Conservation (phyloP, 805 yeast species). For the Pichia scutulata region DNA sequence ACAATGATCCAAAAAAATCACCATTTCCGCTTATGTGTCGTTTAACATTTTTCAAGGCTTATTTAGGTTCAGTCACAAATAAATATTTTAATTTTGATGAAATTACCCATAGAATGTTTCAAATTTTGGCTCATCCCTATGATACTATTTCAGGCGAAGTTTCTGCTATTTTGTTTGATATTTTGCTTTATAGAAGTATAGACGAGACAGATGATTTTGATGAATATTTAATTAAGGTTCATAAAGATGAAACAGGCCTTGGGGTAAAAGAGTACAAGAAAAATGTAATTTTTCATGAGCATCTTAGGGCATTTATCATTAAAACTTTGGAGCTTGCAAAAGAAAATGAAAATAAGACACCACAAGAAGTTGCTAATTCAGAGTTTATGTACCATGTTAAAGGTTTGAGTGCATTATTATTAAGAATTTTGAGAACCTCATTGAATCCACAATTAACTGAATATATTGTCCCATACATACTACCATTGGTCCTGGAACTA, state of each 20-base stretch:
- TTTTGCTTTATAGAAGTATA: conserved; percentile 16
- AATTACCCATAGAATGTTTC: conserved; percentile 37
- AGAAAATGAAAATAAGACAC: conserved; percentile 28
- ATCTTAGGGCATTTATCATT: conserved; percentile 38
- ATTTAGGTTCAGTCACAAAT: conserved; percentile 20
- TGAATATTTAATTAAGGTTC: conserved; percentile 29
- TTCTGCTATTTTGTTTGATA: conserved; percentile 48
- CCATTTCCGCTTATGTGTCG: conserved; percentile 61
- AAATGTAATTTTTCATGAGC: conserved; percentile 21
- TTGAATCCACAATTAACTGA: conserved; percentile 47
- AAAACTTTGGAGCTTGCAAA: conserved; percentile 32
- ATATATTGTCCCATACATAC: conserved; percentile 41
- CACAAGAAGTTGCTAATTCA: conserved; percentile 52
- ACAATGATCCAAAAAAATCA: conserved; percentile 41
- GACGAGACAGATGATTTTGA: conserved; percentile 22
- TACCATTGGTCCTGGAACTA: conserved; percentile 63
- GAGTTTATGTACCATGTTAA: conserved; percentile 57
- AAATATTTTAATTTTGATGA: conserved; percentile 43
- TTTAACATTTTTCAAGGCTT: conserved; percentile 45
- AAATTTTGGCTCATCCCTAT: conserved; percentile 55
- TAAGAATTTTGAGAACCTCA: conserved; percentile 45
- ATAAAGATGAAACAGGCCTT: conserved; percentile 30
- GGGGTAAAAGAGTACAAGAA: conserved; percentile 15
- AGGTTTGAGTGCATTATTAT: conserved; percentile 56
- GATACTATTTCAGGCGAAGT: conserved; percentile 63